phyloP scores from a whole-genome alignment of 2,329 filamentous ascomycete species.

The Falciphora oryzae region DNA sequence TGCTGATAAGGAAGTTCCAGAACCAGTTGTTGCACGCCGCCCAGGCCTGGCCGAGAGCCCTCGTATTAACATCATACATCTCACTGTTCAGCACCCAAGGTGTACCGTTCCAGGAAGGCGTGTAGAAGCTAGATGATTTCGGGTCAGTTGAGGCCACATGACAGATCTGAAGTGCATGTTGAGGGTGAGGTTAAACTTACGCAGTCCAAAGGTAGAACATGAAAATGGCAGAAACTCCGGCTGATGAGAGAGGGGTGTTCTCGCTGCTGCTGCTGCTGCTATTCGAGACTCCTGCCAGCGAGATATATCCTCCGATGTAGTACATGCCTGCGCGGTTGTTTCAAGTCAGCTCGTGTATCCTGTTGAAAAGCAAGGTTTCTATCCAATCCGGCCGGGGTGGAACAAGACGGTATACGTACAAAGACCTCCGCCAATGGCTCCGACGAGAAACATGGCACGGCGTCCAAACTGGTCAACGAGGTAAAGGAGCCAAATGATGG shows the following conservation, averaged over 20 bases:
- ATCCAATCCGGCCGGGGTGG: neutral
- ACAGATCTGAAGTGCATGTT: neutral
- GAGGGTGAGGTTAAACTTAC: neutral
- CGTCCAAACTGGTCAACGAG: constrained; percentile 56
- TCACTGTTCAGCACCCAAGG: constrained; percentile 73
- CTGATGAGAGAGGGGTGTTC: constrained; percentile 13
- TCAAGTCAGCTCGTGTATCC: neutral
- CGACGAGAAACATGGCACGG: constrained; percentile 57
- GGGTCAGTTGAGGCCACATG: neutral
- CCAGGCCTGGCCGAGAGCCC: constrained; percentile 63
- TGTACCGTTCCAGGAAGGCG: constrained; percentile 65
- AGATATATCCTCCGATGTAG: constrained; percentile 57
- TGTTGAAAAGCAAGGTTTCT: neutral
- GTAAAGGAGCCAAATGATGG: constrained; percentile 63
- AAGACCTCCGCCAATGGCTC: constrained; percentile 44
- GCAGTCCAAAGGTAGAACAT: constrained; percentile 73
- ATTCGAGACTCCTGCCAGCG: constrained; percentile 31
- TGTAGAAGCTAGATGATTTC: constrained; percentile 47
- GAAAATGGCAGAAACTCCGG: constrained; percentile 56
- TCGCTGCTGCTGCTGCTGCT: neutral
- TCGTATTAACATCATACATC: constrained; percentile 66
- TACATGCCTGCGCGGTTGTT: neutral
- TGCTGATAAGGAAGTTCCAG: constrained; percentile 63
- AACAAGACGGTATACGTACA: constrained; percentile 3
- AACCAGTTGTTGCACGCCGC: constrained; percentile 70